Evolutionary conservation across 352 stramenopile species (phyloP), one percentile per base, ranked within the genome.

Genomic region (Globisporangium takayamanum): DNA sequence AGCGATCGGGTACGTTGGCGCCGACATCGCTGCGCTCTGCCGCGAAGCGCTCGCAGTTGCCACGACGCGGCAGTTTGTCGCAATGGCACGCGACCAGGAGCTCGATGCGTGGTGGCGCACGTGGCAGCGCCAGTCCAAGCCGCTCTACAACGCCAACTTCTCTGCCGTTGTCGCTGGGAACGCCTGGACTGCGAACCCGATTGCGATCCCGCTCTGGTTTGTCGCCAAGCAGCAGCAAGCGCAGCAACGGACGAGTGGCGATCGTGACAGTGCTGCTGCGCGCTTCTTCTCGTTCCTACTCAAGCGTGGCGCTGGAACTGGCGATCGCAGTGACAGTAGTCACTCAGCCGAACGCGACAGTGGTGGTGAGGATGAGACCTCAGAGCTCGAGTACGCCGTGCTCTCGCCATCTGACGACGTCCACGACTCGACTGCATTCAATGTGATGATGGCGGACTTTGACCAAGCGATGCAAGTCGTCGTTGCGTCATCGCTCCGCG

Each of bases 1-100:
- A 37, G 68, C 75, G 12, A 73, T 93, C 25, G 85, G 83, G 0
- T 94, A 91, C 46, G 85, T 94, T 20, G 85, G 85, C 33, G 85
- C 85, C 4, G 85, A 94, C 57, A 89, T 94, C 41, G 80, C 83
- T 3, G 72, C 83, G 46, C 48, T 94, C 22, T 92, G 82, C 63
- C 77, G 85, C 6, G 80, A 94, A 63, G 85, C 83, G 48, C 62
- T 77, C 26, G 84, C 84, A 14, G 59, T 89, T 5, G 81, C 83
- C 10, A 88, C 80, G 2, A 84, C 73, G 8, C 70, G 76, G 0
- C 78, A 86, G 46, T 74, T 91, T 52, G 79, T 91, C 16, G 72
- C 70, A 15, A 51, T 87, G 28, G 74, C 77, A 39, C 59, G 64
- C 26, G 71, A 85, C 53, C 64, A 62, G 8, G 77, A 88, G 20